Percentiles rank a stretch among this genome's conserved stretches.
Conservation (phyloP, 306 rosid species). For the Arachis stenosperma region DNA sequence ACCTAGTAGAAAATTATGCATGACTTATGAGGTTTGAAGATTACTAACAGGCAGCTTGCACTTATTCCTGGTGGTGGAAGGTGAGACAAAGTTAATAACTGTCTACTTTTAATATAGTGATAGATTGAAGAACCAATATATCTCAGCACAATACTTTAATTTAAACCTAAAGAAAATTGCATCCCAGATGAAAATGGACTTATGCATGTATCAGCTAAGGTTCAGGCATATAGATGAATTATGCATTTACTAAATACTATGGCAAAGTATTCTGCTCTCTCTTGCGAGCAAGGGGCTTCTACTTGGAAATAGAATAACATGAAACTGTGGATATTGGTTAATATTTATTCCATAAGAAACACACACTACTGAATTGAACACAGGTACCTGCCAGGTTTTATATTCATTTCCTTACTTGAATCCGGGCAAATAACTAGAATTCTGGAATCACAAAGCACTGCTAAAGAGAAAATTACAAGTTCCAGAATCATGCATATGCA, state of each 20-base stretch:
- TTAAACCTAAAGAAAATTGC: neutral
- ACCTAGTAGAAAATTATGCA: neutral
- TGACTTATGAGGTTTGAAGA: neutral
- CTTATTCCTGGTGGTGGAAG: neutral
- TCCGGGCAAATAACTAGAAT: neutral
- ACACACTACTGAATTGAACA: neutral
- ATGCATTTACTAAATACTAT: neutral
- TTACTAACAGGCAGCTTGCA: constrained; percentile 12
- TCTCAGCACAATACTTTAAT: neutral
- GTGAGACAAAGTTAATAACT: neutral
- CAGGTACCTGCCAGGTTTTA: neutral
- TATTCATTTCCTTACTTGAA: neutral
- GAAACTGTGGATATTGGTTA: neutral
- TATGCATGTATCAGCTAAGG: neutral
- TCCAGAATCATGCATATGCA: neutral
- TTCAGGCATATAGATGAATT: neutral
- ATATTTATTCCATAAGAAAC: constrained; percentile 9
- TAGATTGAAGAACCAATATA: too few species aligned
- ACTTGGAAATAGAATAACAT: neutral
- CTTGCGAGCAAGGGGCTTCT: neutral
- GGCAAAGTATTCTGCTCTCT: neutral
- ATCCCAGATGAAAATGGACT: neutral
- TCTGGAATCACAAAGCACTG: neutral
- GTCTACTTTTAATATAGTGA: too few species aligned
- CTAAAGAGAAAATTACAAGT: neutral